These are phyloP conservation scores for Bisporella sp. DNA, from an alignment of 2,329 filamentous ascomycete genomes.

Conservation along the genomic window DNA sequence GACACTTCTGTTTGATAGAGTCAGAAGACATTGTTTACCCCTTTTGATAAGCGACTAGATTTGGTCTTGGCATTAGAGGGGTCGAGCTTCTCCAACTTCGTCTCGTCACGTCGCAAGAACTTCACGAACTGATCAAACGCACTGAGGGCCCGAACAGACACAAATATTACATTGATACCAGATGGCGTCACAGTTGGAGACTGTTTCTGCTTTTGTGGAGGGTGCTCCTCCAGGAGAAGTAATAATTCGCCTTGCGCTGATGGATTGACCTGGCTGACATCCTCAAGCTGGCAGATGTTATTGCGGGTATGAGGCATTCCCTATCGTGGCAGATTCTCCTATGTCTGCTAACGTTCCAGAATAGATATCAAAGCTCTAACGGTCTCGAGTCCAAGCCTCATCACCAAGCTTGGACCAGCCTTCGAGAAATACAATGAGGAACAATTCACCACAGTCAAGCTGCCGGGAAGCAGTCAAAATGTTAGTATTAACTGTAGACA, in stretches of 20 bases:
- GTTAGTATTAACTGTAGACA: conserved; percentile 37
- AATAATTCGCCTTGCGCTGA: conserved; percentile 27
- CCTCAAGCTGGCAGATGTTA: conserved; percentile 72
- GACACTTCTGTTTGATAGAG: no score
- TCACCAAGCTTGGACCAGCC: conserved; percentile 69
- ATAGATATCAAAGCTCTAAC: conserved; percentile 87
- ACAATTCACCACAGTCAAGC: conserved; percentile 82
- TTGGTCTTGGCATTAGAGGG: neutral
- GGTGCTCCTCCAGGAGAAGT: conserved; percentile 96
- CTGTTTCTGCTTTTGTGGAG: conserved; percentile 81
- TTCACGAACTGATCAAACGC: neutral
- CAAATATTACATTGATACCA: neutral
- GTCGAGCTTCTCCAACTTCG: neutral
- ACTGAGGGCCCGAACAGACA: no score
- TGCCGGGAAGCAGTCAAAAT: conserved; percentile 76
- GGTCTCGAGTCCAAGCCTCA: conserved; percentile 57
- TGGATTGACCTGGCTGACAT: conserved; percentile 13
- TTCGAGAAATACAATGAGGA: conserved; percentile 96
- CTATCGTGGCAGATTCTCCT: neutral
- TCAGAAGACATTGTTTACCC: no score
- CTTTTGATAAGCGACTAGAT: neutral
- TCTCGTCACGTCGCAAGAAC: neutral
- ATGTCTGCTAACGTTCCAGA: conserved; percentile 9
- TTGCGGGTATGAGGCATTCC: conserved; percentile 57
- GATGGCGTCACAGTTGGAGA: conserved; percentile 38